Base-by-base conservation (phyloP, 108 stramenopile species). In the Pseudonitzschia multiseries region DNA sequence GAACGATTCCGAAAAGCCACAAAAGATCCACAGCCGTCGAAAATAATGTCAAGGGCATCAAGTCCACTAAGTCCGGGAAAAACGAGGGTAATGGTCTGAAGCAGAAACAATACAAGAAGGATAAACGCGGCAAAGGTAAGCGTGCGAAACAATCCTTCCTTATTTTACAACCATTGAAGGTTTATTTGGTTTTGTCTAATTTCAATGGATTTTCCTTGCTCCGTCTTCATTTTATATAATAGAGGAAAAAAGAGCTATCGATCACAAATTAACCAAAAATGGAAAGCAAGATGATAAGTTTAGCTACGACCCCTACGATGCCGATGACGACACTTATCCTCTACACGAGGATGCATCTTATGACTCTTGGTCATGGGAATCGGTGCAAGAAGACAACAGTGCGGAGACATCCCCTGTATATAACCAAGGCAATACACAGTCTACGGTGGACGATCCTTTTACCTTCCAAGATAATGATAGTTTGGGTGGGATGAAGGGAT, bases 301-400 rank as follows among this genome's bases (percentile, higher is more conserved):
- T 59, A 59, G 57, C 15, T 59, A 59, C 29, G 57, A 59, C 57
- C 57, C 57, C 27, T 59, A 59, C 57, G 57, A 59, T 15, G 57
- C 57, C 14, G 57, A 59, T 27, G 57, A 59, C n/a, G 57, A 59
- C 15, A 0, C 0, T 31, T 59, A 26, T 27, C 13, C 57, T 31
- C 57, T 59, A 10, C 27, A 59, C 0, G 57, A 59, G 10, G 57
- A 59, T 31, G 15, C 20, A 22, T 15, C 10, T 59, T 59, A 26
- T 27, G 29, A 59, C 29, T 24, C 57, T 31, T 59, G 57, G 57
- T 31, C 27, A 59, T 59, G 57, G 57, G 57, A 59, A 59, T 59
- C 22, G 57, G 57, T 59, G 13, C 14, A 59, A 27, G 57, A 59
- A 28, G 57, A 59, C n/a, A n/a, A 10, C 24, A 24, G 24, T 54